These are phyloP conservation scores for Magnusiomyces paraingens DNA, from an alignment of 1,139 yeast species.

Conservation along the genomic window DNA sequence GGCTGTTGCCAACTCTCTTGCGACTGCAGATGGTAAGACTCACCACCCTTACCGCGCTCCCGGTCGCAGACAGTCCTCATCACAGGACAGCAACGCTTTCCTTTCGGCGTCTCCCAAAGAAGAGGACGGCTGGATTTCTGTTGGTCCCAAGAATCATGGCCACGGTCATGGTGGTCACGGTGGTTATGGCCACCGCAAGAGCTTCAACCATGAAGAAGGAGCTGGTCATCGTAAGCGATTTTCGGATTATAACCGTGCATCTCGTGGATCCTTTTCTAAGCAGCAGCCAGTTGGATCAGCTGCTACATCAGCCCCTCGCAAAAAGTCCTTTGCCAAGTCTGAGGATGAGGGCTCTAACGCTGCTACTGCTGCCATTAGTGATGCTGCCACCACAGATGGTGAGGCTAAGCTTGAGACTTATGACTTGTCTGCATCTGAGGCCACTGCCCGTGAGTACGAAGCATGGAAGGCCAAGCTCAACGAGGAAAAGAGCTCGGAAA, in stretches of 20 bases:
- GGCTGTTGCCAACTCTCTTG: conserved; percentile 5
- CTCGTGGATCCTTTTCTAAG: conserved; percentile 11
- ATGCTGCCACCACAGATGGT: not conserved
- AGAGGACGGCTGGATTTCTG: conserved; percentile 34
- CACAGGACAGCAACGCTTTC: too few species aligned
- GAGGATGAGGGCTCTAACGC: not conserved
- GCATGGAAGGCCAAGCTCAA: not conserved
- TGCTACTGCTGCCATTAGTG: not conserved
- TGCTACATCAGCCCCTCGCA: not conserved
- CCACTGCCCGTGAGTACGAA: not conserved
- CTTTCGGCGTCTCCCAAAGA: conserved; percentile 17
- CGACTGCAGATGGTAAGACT: not conserved
- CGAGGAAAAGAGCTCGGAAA: not conserved
- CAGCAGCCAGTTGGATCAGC: not conserved
- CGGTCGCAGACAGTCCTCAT: not conserved
- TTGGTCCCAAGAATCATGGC: conserved; percentile 23
- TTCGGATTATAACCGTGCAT: conserved; percentile 12
- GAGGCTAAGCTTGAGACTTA: not conserved
- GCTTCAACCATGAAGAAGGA: conserved; percentile 15
- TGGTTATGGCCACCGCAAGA: conserved; percentile 14
- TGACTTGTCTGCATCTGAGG: not conserved
- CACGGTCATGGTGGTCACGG: conserved; percentile 2
- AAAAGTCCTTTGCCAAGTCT: conserved; percentile 4
- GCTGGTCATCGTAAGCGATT: conserved; percentile 15
- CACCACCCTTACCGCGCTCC: conserved; percentile 4